These are phyloP conservation scores for Quercus cerris DNA, from an alignment of 306 rosid species.

Conservation along the genomic window DNA sequence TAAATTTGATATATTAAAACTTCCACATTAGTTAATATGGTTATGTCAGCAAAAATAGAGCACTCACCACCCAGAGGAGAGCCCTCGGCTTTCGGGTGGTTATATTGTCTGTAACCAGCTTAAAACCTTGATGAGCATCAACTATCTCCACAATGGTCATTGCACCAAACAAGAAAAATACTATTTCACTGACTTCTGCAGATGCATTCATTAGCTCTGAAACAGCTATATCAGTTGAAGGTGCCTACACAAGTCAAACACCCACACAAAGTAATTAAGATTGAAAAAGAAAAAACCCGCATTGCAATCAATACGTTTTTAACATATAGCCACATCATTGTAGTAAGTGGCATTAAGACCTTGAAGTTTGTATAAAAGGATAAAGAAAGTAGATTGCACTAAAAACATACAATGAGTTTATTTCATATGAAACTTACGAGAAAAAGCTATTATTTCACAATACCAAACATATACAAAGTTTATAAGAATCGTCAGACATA, in stretches of 20 bases:
- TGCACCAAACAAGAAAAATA: constrained; percentile 94
- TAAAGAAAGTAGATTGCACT: not conserved
- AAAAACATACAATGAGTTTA: not conserved
- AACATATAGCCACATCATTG: not conserved
- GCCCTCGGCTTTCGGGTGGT: constrained; percentile 83
- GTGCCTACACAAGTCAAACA: constrained; percentile 53
- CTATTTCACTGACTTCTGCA: constrained; percentile 93
- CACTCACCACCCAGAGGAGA: constrained; percentile 96
- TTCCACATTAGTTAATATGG: not conserved
- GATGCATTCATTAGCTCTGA: constrained; percentile 82
- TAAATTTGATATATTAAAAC: not conserved
- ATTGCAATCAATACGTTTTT: not conserved
- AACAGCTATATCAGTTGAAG: constrained; percentile 88
- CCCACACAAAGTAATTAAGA: constrained; percentile 1
- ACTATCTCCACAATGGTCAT: constrained; percentile 94
- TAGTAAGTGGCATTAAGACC: not conserved
- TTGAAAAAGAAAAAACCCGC: not conserved
- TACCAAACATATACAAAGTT: not conserved
- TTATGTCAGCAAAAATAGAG: constrained; percentile 18
- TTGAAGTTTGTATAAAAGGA: not conserved
- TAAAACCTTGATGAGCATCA: constrained; percentile 96
- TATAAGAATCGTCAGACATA: not conserved
- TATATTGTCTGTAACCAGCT: constrained; percentile 86
- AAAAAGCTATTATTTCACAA: not conserved
- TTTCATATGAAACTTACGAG: not conserved